Conservation (phyloP, 306 rosid species). For the Gillenia trifoliata region DNA sequence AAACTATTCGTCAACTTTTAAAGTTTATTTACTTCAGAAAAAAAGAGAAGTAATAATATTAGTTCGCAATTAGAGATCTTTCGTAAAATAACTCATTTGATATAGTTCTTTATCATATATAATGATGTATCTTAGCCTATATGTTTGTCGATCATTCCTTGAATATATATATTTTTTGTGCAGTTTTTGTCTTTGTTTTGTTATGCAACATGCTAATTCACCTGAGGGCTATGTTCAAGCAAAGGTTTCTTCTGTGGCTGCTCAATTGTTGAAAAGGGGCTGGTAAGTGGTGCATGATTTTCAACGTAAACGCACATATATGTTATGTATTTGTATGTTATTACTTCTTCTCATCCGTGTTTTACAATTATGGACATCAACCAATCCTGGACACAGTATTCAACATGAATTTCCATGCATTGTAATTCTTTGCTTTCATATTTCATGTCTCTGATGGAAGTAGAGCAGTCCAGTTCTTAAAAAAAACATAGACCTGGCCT, state of each 20-base stretch:
- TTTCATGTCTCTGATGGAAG: background rate
- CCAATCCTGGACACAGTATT: background rate
- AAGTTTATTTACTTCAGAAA: background rate
- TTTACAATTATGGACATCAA: background rate
- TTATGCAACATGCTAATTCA: conserved; percentile 80
- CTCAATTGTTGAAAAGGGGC: conserved; percentile 95
- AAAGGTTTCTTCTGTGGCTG: conserved; percentile 90
- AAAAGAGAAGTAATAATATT: background rate
- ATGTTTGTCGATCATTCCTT: conserved; percentile 20
- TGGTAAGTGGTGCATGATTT: conserved; percentile 50
- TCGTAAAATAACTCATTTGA: background rate
- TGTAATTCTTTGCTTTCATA: background rate
- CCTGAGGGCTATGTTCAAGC: conserved; percentile 74
- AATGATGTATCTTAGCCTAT: background rate
- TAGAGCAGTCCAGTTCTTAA: background rate
- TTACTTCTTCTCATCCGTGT: background rate
- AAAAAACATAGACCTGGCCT: background rate
- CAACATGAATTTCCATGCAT: background rate
- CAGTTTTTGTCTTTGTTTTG: conserved; percentile 83
- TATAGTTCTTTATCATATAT: background rate
- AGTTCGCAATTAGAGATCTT: background rate
- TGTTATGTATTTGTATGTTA: background rate
- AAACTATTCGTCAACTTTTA: background rate
- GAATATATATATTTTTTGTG: conserved; percentile 29
- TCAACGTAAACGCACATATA: background rate